A percentile compares a stretch with the other conserved stretches of the same genome.
These are phyloP conservation scores for Aureobasidium sp. DNA, from an alignment of 2,329 filamentous ascomycete species.

Conservation along the genomic window DNA sequence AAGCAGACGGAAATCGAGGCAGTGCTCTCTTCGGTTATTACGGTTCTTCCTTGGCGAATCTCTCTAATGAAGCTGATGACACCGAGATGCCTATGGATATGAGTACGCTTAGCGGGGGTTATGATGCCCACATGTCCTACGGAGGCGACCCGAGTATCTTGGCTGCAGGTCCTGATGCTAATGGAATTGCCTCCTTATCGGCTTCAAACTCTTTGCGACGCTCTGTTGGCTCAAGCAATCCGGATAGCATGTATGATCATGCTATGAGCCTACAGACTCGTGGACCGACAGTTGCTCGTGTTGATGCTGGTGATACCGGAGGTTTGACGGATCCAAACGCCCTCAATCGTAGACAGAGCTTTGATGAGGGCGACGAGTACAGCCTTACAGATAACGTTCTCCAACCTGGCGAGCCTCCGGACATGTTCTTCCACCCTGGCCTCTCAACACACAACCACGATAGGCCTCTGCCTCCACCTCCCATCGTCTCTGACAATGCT, in stretches of 20 bases:
- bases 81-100: slow-evolving; percentile 61
- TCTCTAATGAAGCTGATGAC: slow-evolving; percentile 52
- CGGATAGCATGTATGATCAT: slow-evolving; percentile 37
- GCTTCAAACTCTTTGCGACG: slow-evolving; percentile 38
- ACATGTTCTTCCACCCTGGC: slow-evolving; percentile 86
- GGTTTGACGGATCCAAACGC: slow-evolving; percentile 68
- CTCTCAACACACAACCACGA: slow-evolving; percentile 45
- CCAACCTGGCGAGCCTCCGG: slow-evolving; percentile 57
- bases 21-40: slow-evolving; percentile 26
- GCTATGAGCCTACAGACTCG: slow-evolving; percentile 48
- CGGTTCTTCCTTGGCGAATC: slow-evolving; percentile 27
- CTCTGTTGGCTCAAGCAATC: slow-evolving; percentile 35
- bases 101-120: slow-evolving; percentile 65
- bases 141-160: slow-evolving; percentile 43
- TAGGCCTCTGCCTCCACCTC: slow-evolving; percentile 54
- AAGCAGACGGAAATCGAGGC: slow-evolving; percentile 51
- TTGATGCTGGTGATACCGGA: slow-evolving; percentile 86
- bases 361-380: slow-evolving; percentile 83
- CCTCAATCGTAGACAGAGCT: slow-evolving; percentile 63
- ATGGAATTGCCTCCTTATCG: slow-evolving; percentile 28
- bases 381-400: slow-evolving; percentile 34
- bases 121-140: slow-evolving; percentile 53
- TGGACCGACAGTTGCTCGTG: slow-evolving; percentile 54
- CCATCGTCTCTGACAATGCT: slow-evolving; percentile 44
- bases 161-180: slow-evolving; percentile 27